phyloP scores from a whole-genome alignment of 495 filamentous ascomycete species.

The Podospora pseudopauciseta region DNA sequence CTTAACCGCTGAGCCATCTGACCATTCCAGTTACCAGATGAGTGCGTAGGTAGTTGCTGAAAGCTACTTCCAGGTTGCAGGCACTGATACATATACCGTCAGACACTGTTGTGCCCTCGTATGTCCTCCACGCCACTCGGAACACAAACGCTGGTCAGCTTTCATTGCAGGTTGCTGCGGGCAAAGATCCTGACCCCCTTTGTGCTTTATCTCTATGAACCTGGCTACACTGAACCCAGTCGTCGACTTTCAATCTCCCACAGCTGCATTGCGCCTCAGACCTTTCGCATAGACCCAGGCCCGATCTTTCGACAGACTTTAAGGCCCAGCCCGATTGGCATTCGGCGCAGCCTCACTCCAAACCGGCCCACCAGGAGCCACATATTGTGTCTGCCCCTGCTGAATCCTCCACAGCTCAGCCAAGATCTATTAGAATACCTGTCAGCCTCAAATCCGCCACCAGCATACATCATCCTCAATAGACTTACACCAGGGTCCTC shows the following conservation, averaged over 20 bases:
- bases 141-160: background rate
- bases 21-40: background rate
- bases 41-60: background rate
- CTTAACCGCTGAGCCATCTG: background rate
- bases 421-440: conserved; percentile 6
- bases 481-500: conserved; percentile 33
- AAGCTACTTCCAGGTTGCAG: background rate
- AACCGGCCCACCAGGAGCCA: conserved; percentile 19
- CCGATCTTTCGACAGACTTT: background rate
- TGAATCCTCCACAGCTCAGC: conserved; percentile 21
- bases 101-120: background rate
- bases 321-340: conserved; percentile 20
- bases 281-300: background rate
- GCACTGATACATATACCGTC: background rate
- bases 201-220: background rate
- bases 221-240: background rate
- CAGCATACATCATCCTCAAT: background rate
- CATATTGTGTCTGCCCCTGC: conserved; percentile 17
- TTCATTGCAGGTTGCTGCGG: background rate
- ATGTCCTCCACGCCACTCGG: background rate
- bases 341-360: conserved; percentile 25
- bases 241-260: background rate
- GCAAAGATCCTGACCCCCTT: background rate
- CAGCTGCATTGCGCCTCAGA: background rate
- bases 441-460: background rate